phyloP scores from a whole-genome alignment of 1,139 yeast genomes.

The Taphrina sp. region DNA sequence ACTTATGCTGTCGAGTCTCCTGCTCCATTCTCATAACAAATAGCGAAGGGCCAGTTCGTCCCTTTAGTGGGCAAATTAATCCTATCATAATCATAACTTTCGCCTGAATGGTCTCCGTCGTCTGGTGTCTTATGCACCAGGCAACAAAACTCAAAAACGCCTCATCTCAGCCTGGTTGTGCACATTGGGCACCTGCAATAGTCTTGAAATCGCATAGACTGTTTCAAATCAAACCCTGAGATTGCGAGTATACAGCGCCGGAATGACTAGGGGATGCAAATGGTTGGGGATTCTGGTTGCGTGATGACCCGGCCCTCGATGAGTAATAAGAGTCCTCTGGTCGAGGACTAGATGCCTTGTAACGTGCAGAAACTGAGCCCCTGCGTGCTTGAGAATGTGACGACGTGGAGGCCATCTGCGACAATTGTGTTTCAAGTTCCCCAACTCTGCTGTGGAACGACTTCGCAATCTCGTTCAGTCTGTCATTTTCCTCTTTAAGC shows the following conservation, averaged over 20 bases:
- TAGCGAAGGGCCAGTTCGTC: too few relatives aligned
- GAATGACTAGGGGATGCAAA: constrained; percentile 7
- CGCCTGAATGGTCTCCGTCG: too few relatives aligned
- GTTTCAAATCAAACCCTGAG: constrained; percentile 8
- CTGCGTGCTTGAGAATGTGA: background rate
- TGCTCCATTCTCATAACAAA: too few relatives aligned
- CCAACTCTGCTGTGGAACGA: constrained; percentile 22
- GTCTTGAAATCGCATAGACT: too few relatives aligned
- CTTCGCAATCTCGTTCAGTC: constrained; percentile 43
- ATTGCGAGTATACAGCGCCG: constrained; percentile 14
- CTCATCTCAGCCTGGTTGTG: too few relatives aligned
- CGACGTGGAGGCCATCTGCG: constrained; percentile 3
- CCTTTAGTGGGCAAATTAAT: too few relatives aligned
- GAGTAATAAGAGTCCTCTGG: constrained; percentile 14
- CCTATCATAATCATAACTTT: too few relatives aligned
- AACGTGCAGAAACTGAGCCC: background rate
- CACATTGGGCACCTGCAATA: too few relatives aligned
- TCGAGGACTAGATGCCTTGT: background rate
- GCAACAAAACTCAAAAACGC: too few relatives aligned
- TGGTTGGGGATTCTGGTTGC: constrained; percentile 8
- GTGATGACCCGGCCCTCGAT: constrained; percentile 3
- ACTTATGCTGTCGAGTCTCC: too few relatives aligned
- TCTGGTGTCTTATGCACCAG: too few relatives aligned
- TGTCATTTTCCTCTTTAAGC: constrained; percentile 54
- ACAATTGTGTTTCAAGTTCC: constrained; percentile 20